A percentile compares a stretch with the other conserved stretches of the same genome.
Evolutionary conservation across 208 protist genomes (phyloP).

Genomic region (Crithidia thermophila): DNA sequence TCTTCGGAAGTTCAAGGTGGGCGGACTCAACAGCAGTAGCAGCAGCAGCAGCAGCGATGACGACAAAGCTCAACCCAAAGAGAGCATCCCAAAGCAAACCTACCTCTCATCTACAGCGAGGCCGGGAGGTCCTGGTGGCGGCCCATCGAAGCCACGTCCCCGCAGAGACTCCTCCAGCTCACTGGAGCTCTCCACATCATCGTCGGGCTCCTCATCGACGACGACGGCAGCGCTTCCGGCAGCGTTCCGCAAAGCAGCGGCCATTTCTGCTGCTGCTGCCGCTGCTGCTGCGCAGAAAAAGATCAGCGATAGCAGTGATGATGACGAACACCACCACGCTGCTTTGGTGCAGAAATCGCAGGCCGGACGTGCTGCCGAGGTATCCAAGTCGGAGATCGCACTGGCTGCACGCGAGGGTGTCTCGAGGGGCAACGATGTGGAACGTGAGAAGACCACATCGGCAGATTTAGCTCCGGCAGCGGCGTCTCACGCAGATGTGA

Average conservation of each 20-base stretch:
- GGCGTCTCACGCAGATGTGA: no score
- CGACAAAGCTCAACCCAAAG: neutral
- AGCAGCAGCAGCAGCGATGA: neutral
- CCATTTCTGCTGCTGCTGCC: neutral
- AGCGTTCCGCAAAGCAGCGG: slow-evolving; percentile 7
- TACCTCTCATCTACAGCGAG: neutral
- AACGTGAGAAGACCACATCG: no score
- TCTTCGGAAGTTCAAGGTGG: slow-evolving; percentile 1
- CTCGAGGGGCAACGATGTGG: no score
- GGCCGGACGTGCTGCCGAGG: no score
- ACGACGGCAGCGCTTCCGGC: neutral
- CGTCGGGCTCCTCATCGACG: neutral
- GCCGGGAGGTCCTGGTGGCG: neutral
- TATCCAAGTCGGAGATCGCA: no score
- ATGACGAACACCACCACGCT: no score
- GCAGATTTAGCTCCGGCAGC: no score
- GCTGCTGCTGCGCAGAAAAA: neutral
- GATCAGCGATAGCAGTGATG: neutral
- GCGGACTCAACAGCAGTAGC: slow-evolving; percentile 3
- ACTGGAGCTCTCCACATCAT: slow-evolving; percentile 14
- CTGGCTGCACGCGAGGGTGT: no score
- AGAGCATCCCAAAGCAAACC: neutral
- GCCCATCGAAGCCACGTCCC: neutral
- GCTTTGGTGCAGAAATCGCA: no score
- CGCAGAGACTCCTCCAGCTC: slow-evolving; percentile 3